Base-by-base conservation (phyloP, 768 basidiomycete species). In the Multifurca ochricompacta region DNA sequence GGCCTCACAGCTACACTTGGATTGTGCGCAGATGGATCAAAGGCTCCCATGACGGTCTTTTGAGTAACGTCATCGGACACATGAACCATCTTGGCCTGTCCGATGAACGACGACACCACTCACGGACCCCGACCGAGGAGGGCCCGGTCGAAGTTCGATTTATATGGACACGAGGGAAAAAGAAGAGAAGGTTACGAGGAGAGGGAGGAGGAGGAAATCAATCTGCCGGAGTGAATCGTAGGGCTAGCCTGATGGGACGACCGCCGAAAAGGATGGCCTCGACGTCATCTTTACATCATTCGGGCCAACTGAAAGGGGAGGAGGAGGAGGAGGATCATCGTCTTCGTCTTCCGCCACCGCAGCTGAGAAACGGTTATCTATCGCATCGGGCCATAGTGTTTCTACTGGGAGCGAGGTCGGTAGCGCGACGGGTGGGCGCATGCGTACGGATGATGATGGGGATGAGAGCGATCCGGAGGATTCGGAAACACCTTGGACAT, bases 401-500 rank as follows among this genome's bases (percentile, higher is more conserved):
- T 60, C 60, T 35, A 61, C 58, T 9, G 35, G 14, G 28, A 56
- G 48, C 42, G 55, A 52, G 31, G 27, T 50, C 18, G 45, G 46
- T 13, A 47, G 48, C 35, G 13, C 52, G 25, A 34, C 51, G 19
- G 52, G n/a, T n/a, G n/a, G 53, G 18, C 35, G 36, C 36, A 52
- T 21, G n/a, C 36, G 32, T 13, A 47, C 62, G 9, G 62, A 68
- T 13, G 81, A 83, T 44, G 77, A 78, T 2, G 90, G 76, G 0
- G 83, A 87, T 14, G 91, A 93, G 41, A 91, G 88, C 56, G 95
- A 98, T 60, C 89, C 93, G 0, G 94, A 98, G 66, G 95, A 97
- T 64, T 91, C 89, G 40, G 94, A 98, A 69, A 93, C 91, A 21
- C 92, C 95, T 0, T 98, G 93, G 93, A 82, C 85, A 42, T 97